Evolutionary conservation across 352 stramenopile species (phyloP).

Genomic region (Phytophthora chlamydospora): DNA sequence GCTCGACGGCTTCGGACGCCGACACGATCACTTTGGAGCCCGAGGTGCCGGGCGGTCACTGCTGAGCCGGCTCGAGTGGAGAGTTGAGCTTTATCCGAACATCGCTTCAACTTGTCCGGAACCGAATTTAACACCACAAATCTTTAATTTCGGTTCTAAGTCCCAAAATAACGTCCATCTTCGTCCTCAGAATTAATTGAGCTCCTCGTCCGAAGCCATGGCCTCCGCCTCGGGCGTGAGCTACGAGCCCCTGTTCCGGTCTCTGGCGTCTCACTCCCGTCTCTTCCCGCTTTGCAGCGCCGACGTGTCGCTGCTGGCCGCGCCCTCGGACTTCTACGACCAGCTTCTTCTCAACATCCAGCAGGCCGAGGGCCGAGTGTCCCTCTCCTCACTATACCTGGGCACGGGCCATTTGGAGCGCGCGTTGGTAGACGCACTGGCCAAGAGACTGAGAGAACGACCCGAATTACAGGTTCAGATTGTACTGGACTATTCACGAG

Average conservation of each 20-base stretch:
- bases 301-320: conserved; percentile 56
- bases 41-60: conserved; percentile 8
- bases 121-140: too few relatives aligned
- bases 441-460: conserved; percentile 39
- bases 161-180: conserved; percentile 1
- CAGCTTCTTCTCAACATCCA: conserved; percentile 66
- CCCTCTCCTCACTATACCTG: conserved; percentile 76
- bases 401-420: conserved; percentile 65
- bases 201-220: not conserved
- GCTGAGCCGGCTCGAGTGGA: conserved; percentile 6
- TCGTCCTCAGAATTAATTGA: not conserved
- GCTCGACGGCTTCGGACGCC: not conserved
- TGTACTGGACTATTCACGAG: conserved; percentile 75
- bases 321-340: conserved; percentile 67
- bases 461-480: conserved; percentile 62
- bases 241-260: conserved; percentile 62
- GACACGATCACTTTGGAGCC: conserved; percentile 16
- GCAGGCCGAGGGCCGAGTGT: conserved; percentile 50
- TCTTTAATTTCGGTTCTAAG: too few relatives aligned
- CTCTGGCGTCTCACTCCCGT: conserved; percentile 54
- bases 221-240: conserved; percentile 5
- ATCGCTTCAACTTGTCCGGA: too few relatives aligned
- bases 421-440: conserved; percentile 52
- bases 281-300: conserved; percentile 66
- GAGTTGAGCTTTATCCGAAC: too few relatives aligned